These are phyloP conservation scores for Collariella sp. DNA, from an alignment of 495 filamentous ascomycete genomes.

Conservation along the genomic window DNA sequence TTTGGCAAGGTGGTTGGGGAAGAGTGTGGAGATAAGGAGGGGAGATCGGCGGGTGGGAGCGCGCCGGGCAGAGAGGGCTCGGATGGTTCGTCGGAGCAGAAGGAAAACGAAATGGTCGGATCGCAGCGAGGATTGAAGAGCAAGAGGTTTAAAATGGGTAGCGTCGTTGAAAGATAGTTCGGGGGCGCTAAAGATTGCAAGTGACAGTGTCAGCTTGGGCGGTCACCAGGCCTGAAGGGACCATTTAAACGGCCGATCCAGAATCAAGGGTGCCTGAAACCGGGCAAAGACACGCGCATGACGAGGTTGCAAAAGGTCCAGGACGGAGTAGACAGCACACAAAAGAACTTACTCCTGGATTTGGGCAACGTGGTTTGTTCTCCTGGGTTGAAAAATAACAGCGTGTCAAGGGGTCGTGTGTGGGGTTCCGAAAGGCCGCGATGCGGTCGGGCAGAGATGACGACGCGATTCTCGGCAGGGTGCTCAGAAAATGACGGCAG, in stretches of 20 bases:
- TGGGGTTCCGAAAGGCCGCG: neutral
- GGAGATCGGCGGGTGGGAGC: neutral
- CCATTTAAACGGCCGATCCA: neutral
- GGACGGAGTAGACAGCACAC: neutral
- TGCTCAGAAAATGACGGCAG: conserved; percentile 1
- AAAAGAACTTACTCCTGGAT: neutral
- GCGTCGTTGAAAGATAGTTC: no score
- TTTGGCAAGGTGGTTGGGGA: neutral
- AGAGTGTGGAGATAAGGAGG: neutral
- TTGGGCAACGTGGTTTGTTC: conserved; percentile 10
- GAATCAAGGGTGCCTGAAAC: neutral
- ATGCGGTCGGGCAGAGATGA: conserved; percentile 17
- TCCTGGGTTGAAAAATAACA: conserved; percentile 8
- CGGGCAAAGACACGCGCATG: conserved; percentile 2
- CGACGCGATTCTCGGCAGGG: conserved; percentile 5
- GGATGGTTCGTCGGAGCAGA: no score
- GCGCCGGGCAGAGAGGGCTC: neutral
- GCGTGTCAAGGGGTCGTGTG: conserved; percentile 1
- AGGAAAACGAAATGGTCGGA: no score
- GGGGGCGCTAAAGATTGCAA: neutral
- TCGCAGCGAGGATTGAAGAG: no score
- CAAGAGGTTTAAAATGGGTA: no score
- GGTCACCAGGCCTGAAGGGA: neutral
- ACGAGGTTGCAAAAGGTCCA: conserved; percentile 7
- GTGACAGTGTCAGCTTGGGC: neutral